phyloP scores from a whole-genome alignment of 225 moss, liverwort and hornwort species.

The Straminergon stramineum region DNA sequence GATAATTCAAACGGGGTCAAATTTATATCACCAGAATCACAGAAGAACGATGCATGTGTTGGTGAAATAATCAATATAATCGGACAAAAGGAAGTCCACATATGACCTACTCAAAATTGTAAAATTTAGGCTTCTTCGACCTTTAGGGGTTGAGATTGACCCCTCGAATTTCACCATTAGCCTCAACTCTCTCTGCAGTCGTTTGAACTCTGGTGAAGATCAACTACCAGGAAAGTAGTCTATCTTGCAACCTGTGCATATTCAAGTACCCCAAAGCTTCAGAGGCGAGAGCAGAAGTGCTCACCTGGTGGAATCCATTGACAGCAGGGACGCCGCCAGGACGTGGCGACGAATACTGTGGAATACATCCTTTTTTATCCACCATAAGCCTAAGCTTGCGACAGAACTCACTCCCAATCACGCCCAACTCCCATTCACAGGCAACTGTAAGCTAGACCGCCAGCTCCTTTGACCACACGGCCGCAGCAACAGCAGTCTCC shows the following conservation, averaged over 20 bases:
- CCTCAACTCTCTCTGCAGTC: background rate
- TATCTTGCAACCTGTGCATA: background rate
- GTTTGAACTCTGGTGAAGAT: background rate
- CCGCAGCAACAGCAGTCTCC: background rate
- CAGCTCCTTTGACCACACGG: background rate
- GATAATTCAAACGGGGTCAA: background rate
- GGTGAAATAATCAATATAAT: background rate
- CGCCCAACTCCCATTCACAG: background rate
- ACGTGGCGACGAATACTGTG: background rate
- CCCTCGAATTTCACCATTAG: background rate
- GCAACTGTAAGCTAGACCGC: background rate
- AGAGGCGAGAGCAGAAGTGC: background rate
- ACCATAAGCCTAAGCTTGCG: conserved; percentile 26
- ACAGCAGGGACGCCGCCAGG: conserved; percentile 11
- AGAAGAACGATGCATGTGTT: background rate
- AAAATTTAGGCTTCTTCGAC: background rate
- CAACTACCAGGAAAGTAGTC: background rate
- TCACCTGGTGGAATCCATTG: conserved; percentile 45
- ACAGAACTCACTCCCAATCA: conserved; percentile 2
- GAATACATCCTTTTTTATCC: conserved; percentile 28
- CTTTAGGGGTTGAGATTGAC: background rate
- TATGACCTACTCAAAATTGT: background rate
- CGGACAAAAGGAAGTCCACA: background rate
- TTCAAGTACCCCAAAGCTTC: background rate
- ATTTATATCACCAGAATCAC: background rate